A percentile compares a stretch with the other conserved stretches of the same genome.
Conservation (phyloP, 2,329 filamentous ascomycete genomes). For the Ascochyta rabiei region DNA sequence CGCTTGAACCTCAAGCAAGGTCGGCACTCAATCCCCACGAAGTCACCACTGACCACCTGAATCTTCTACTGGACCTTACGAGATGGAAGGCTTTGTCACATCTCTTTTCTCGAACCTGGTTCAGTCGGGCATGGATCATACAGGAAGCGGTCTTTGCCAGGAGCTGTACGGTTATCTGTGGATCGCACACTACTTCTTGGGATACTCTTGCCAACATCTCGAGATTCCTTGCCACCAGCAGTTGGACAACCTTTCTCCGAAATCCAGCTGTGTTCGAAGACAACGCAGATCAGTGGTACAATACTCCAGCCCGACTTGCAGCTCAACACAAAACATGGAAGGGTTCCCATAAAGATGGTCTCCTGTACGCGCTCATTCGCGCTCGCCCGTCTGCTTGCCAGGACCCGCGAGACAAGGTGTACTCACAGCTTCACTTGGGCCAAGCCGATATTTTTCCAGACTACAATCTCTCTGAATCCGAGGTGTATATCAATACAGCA, state of each 20-base stretch:
- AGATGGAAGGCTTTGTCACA: constrained; percentile 16
- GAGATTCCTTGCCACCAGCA: constrained; percentile 13
- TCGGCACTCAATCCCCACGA: constrained; percentile 5
- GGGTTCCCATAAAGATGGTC: constrained; percentile 6
- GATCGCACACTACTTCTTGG: constrained; percentile 15
- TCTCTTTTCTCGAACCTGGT: constrained; percentile 20
- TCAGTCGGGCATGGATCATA: constrained; percentile 20
- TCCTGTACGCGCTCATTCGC: constrained; percentile 24
- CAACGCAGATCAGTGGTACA: background rate
- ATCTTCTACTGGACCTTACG: background rate
- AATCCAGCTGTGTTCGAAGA: background rate
- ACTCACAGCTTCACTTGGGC: constrained; percentile 22
- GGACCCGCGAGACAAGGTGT: constrained; percentile 28
- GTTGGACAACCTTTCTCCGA: constrained; percentile 13
- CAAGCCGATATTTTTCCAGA: constrained; percentile 15
- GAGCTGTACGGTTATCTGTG: constrained; percentile 15
- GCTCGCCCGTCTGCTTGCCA: constrained; percentile 16
- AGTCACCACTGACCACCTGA: background rate
- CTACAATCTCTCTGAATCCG: constrained; percentile 8
- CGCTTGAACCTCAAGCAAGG: background rate
- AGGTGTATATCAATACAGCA: constrained; percentile 22
- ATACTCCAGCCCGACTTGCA: constrained; percentile 13
- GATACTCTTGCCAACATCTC: constrained; percentile 8
- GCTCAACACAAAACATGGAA: constrained; percentile 13
- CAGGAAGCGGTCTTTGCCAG: constrained; percentile 21